A percentile compares a stretch with the other conserved stretches of the same genome.
Conservation (phyloP, 768 basidiomycete species). For the Hericium erinaceus region DNA sequence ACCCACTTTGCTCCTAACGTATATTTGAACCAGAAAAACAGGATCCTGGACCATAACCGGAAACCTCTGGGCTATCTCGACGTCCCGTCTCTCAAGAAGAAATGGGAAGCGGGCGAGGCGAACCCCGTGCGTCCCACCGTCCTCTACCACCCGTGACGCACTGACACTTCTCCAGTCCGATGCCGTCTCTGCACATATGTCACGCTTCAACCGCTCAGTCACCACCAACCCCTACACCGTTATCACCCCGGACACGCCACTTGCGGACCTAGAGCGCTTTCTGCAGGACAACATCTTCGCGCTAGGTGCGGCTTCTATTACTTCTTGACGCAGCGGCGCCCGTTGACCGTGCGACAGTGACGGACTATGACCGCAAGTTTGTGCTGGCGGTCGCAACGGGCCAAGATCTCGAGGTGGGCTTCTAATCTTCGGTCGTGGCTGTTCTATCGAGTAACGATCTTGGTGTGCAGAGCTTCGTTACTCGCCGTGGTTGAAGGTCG, state of each 20-base stretch:
- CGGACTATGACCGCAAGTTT: conserved; percentile 74
- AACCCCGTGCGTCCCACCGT: conserved; percentile 47
- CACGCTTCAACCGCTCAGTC: conserved; percentile 57
- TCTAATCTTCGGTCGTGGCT: not conserved
- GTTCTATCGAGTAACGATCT: not conserved
- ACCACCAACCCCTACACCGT: conserved; percentile 57
- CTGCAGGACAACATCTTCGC: conserved; percentile 66
- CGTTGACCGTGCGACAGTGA: conserved; percentile 40
- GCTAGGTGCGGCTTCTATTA: conserved; percentile 37
- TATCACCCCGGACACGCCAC: conserved; percentile 72
- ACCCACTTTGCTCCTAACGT: not conserved
- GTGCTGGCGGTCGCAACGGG: conserved; percentile 72
- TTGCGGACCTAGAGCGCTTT: conserved; percentile 78
- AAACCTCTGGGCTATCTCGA: conserved; percentile 82
- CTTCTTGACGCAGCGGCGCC: not conserved
- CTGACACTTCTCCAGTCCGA: conserved; percentile 43
- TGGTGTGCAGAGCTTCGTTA: conserved; percentile 22
- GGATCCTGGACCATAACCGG: conserved; percentile 65
- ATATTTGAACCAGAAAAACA: conserved; percentile 19
- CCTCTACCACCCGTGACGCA: not conserved
- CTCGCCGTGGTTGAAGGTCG: conserved; percentile 20
- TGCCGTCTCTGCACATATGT: conserved; percentile 62
- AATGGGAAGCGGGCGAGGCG: conserved; percentile 68
- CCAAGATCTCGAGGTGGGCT: conserved; percentile 54
- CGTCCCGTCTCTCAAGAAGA: conserved; percentile 60